These are phyloP conservation scores for Candida sanyiensis DNA, from an alignment of 805 yeast genomes.

Conservation along the genomic window DNA sequence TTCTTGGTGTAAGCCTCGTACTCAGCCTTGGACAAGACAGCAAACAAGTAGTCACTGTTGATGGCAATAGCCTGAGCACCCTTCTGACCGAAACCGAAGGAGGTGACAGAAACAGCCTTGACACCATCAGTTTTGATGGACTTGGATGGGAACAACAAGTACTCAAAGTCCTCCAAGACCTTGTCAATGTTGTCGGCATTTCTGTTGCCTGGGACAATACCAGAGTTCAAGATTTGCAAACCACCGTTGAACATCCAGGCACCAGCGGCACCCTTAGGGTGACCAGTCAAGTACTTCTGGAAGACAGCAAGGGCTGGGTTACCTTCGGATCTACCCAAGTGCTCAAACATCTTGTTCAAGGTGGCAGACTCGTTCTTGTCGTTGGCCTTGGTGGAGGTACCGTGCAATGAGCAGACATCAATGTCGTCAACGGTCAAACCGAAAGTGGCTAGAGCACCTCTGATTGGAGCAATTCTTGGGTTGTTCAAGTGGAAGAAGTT, in stretches of 20 bases:
- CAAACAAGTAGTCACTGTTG: slow-evolving; percentile 90
- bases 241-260: slow-evolving; percentile 99
- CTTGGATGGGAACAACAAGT: slow-evolving; percentile 91
- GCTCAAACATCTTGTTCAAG: slow-evolving; percentile 86
- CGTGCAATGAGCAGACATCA: slow-evolving; percentile 97
- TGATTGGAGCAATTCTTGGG: slow-evolving; percentile 91
- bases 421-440: slow-evolving; percentile 91
- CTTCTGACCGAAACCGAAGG: slow-evolving; percentile 99
- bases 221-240: slow-evolving; percentile 83
- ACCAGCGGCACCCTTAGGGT: slow-evolving; percentile 99
- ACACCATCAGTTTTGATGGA: slow-evolving; percentile 92
- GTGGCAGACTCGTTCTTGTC: slow-evolving; percentile 97
- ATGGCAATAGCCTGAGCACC: slow-evolving; percentile 94
- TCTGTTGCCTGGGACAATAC: slow-evolving; percentile 97
- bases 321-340: slow-evolving; percentile 95
- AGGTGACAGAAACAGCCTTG: slow-evolving; percentile 94
- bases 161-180: slow-evolving; percentile 73
- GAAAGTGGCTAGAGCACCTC: slow-evolving; percentile 95
- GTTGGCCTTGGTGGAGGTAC: slow-evolving; percentile 97
- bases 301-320: slow-evolving; percentile 96
- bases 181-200: slow-evolving; percentile 96
- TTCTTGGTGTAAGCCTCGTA: slow-evolving; percentile 67
- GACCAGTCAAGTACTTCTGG: slow-evolving; percentile 99
- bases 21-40: slow-evolving; percentile 64
- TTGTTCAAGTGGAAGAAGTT: slow-evolving; percentile 88